Evolutionary conservation across 1,284 basidiomycete genomes (phyloP).

Genomic region (Austroboletus niveus): DNA sequence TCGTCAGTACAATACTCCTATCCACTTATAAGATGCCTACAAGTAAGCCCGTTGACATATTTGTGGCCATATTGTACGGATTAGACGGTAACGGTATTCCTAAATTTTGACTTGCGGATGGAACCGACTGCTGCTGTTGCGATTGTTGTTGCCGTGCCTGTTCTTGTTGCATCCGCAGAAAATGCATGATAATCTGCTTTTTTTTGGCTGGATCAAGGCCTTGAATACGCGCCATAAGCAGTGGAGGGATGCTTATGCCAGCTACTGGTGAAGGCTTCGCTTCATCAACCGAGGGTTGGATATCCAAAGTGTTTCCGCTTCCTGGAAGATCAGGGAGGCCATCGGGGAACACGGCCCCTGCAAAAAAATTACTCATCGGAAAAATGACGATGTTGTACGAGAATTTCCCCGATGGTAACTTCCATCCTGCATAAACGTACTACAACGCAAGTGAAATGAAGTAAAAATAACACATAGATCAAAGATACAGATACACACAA

Average conservation of each 20-base stretch:
- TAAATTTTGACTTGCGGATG: slow-evolving; percentile 11
- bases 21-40: slow-evolving; percentile 12
- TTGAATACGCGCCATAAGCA: slow-evolving; percentile 21
- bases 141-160: slow-evolving; percentile 31
- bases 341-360: slow-evolving; percentile 54
- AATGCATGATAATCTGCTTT: slow-evolving; percentile 14
- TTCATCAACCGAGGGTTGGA: slow-evolving; percentile 21
- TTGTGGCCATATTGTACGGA: slow-evolving; percentile 9
- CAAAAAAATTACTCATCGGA: slow-evolving; percentile 36
- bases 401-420: slow-evolving; percentile 40
- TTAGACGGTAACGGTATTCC: slow-evolving; percentile 12
- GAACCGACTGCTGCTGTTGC: slow-evolving; percentile 14
- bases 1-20: slow-evolving; percentile 5
- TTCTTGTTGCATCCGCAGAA: slow-evolving; percentile 22
- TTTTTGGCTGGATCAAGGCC: slow-evolving; percentile 27
- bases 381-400: slow-evolving; percentile 55
- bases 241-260: slow-evolving; percentile 9
- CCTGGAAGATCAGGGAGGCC: slow-evolving; percentile 54
- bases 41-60: slow-evolving; percentile 13
- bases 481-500: slow-evolving; percentile 40
- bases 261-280: slow-evolving; percentile 1
- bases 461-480: not conserved
- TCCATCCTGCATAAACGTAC: slow-evolving; percentile 61
- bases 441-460: slow-evolving; percentile 29
- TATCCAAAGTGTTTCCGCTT: slow-evolving; percentile 15